Conservation (phyloP, 495 filamentous ascomycete genomes). For the Aspergillus saccharolyticus region DNA sequence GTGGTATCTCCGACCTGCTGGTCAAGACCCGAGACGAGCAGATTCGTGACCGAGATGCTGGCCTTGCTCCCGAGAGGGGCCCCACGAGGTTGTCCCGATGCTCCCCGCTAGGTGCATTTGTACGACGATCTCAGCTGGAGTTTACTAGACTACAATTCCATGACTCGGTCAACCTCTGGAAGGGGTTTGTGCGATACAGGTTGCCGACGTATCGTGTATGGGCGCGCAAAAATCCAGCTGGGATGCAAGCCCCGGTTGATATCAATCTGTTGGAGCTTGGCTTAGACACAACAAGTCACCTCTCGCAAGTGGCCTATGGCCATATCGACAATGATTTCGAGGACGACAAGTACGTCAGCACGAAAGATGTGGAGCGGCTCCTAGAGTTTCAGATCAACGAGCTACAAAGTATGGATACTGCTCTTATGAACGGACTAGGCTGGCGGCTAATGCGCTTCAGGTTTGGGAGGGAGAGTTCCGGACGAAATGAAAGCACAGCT, state of each 20-base stretch:
- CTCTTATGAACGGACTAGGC: background rate
- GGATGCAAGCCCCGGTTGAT: slow-evolving; percentile 63
- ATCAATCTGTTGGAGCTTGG: slow-evolving; percentile 47
- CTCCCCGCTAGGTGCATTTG: slow-evolving; percentile 82
- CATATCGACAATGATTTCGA: slow-evolving; percentile 47
- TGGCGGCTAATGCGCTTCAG: slow-evolving; percentile 34
- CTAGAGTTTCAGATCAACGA: slow-evolving; percentile 83
- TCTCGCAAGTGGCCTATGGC: slow-evolving; percentile 60
- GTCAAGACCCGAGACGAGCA: slow-evolving; percentile 55
- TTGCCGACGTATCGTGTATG: slow-evolving; percentile 67
- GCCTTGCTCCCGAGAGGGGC: slow-evolving; percentile 38
- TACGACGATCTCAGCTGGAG: slow-evolving; percentile 71
- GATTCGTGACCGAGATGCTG: slow-evolving; percentile 46
- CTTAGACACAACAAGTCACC: slow-evolving; percentile 34
- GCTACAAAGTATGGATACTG: slow-evolving; percentile 63
- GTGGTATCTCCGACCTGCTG: slow-evolving; percentile 50
- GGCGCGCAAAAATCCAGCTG: slow-evolving; percentile 60
- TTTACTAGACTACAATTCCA: slow-evolving; percentile 76
- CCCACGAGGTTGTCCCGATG: slow-evolving; percentile 53
- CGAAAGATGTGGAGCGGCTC: slow-evolving; percentile 77
- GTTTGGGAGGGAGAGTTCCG: slow-evolving; percentile 64
- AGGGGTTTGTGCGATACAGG: slow-evolving; percentile 69
- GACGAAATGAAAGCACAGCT: slow-evolving; percentile 62
- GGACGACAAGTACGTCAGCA: slow-evolving; percentile 51
- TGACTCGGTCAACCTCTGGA: slow-evolving; percentile 72